Evolutionary conservation across 2,329 filamentous ascomycete genomes (phyloP).

Genomic region (Bipolaris cookei): DNA sequence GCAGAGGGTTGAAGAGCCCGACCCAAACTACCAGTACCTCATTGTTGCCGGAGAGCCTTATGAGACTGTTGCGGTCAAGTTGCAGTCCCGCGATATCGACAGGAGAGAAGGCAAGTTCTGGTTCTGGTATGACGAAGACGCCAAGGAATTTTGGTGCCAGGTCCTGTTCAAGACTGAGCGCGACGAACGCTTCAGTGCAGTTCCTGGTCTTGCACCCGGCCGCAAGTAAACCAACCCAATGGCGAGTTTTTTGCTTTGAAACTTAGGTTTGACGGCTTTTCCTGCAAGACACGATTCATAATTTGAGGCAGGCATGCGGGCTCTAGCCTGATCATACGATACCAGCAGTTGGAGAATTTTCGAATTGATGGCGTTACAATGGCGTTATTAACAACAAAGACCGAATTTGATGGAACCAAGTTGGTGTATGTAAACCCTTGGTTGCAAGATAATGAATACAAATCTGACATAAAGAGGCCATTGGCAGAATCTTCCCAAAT

Average conservation of each 20-base stretch:
- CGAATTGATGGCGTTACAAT: neutral
- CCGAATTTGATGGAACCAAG: neutral
- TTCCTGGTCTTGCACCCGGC: slow-evolving; percentile 66
- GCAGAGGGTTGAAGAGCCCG: slow-evolving; percentile 89
- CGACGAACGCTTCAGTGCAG: slow-evolving; percentile 81
- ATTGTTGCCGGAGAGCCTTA: slow-evolving; percentile 96
- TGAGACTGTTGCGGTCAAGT: slow-evolving; percentile 95
- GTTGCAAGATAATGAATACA: slow-evolving; percentile 15
- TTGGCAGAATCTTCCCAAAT: neutral
- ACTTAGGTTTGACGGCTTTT: neutral
- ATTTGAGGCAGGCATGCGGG: neutral
- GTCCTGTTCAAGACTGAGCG: slow-evolving; percentile 98
- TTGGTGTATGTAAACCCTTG: slow-evolving; percentile 34
- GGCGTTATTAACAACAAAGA: slow-evolving; percentile 17
- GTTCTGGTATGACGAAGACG: slow-evolving; percentile 93
- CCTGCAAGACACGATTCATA: neutral
- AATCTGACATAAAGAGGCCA: slow-evolving; percentile 22
- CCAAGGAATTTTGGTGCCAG: slow-evolving; percentile 97
- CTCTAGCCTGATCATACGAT: neutral
- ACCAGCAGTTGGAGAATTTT: neutral
- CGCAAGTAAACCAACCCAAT: slow-evolving; percentile 14
- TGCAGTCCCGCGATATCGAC: slow-evolving; percentile 92
- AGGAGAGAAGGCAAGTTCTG: slow-evolving; percentile 86
- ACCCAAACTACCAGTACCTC: slow-evolving; percentile 93
- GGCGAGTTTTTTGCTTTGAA: too few relatives aligned